phyloP scores from a whole-genome alignment of 2,329 filamentous ascomycete genomes.

The Atkinsonella hypoxylon region DNA sequence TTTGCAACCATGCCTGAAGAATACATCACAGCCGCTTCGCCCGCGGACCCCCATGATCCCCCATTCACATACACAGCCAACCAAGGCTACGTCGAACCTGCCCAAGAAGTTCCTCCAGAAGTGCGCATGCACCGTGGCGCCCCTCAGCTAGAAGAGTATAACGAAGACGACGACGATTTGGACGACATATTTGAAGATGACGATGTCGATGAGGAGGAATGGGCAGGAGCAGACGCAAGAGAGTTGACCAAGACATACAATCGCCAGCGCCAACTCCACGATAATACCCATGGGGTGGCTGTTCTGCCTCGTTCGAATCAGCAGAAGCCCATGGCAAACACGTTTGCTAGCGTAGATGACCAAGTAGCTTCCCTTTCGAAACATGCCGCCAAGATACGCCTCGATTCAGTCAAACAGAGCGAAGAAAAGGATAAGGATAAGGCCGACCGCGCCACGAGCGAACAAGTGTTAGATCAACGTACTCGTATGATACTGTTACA shows the following conservation, averaged over 20 bases:
- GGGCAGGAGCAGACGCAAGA: constrained; percentile 42
- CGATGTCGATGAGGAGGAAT: constrained; percentile 53
- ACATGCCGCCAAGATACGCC: constrained; percentile 74
- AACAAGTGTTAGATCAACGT: constrained; percentile 86
- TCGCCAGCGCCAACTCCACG: constrained; percentile 60
- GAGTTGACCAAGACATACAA: constrained; percentile 85
- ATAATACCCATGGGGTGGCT: constrained; percentile 18
- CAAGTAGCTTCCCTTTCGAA: constrained; percentile 75
- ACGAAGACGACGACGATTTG: constrained; percentile 24
- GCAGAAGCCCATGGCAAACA: constrained; percentile 71
- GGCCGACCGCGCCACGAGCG: constrained; percentile 82
- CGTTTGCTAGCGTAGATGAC: constrained; percentile 68
- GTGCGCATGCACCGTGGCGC: constrained; percentile 18
- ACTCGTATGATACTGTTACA: constrained; percentile 93
- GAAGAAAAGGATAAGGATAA: constrained; percentile 63
- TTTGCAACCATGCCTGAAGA: constrained; percentile 11
- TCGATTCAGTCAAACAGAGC: constrained; percentile 51
- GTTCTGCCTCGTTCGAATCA: constrained; percentile 61
- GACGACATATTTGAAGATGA: constrained; percentile 31
- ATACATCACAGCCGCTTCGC: constrained; percentile 15
- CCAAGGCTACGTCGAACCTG: constrained; percentile 28
- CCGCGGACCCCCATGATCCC: constrained; percentile 32
- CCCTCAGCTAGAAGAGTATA: constrained; percentile 14
- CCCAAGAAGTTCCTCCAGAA: constrained; percentile 22
- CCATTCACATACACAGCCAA: constrained; percentile 32